Evolutionary conservation across 805 yeast species (phyloP), one percentile per base, ranked within the genome.

Genomic region (Candida montana): DNA sequence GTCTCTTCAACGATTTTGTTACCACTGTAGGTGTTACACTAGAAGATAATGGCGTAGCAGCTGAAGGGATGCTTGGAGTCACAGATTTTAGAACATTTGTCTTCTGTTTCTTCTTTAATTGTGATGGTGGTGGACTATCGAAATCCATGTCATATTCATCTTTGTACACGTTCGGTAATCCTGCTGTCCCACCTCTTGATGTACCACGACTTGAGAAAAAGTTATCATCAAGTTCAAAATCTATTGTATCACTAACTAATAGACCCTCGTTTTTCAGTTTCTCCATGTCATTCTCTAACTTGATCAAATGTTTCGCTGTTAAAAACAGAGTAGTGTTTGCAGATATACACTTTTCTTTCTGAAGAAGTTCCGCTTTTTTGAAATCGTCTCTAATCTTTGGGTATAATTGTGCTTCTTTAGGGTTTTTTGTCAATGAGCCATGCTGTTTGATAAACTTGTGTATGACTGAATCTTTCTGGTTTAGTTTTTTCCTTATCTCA

Each of bases 251-350:
- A 43, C 74, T 57, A 0, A 75, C 87, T 32, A 90, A 59, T 19
- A 83, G 67, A n/a, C 95, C 96, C 41, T 87, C 95, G 37, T 75
- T 71, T 52, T 86, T 95, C 33, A 91, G 66, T 53, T 77, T 75
- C 44, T 77, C 77, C 38, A 91, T 80, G 51, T 86, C 95, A 17
- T 77, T 73, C 53, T 88, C 93, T 31, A 91, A 72, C 50, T 75
- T 75, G 40, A 70, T 69, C 45, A 89, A 67, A 59, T 91, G 95
- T 55, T 84, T 83, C 2, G 89, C 65, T 4, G 91, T 77, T 26
- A 84, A 61, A 57, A 82, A 84, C 35, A 91, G 68, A 4, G 95
- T 90, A 1, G 95, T 88, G 55, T 87, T 85, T 5, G 96, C 86
- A 31, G 89, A 62, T 11, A 81, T 64, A 37, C 83, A 75, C 64